Evolutionary conservation across 179 eudicot species (phyloP), one percentile per base, ranked within the genome.

Genomic region (Silene coronaria): DNA sequence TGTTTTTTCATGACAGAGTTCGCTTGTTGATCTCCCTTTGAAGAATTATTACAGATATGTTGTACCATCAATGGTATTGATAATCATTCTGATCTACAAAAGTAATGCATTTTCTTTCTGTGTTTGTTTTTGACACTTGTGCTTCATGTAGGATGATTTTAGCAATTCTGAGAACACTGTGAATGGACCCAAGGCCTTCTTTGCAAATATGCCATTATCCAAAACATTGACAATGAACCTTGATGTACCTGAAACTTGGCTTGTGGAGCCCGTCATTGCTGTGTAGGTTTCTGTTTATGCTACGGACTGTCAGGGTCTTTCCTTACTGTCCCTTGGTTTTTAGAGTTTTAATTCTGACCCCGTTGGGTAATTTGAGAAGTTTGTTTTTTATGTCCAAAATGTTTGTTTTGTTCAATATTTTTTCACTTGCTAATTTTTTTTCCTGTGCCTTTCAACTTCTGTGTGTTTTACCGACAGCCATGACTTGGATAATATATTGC

Each of bases 241-340:
- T 83, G 98, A 94, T 85, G 98, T 94, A 67, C 98, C 98, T 71
- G 98, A 92, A 81, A 91, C 97, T 65, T 94, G 98, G 98, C 97
- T 94, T 76, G 97, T 94, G 77, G 96, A 94, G 81, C 96, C 98
- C 76, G 88, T 94, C 68, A 80, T 92, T 84, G 98, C 98, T 38
- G 81, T 94, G 98, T 94, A 90, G 78, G 90, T 71, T 77, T 81
- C 75, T 61, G 23, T 61, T 59, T 73, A 36, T 55, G 17, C 67
- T 68, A 51, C 70, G 17, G 2, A 19, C 67, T 17, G 36, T 21
- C 19, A 45, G 46, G 22, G 53, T 78, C 24, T 17, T 70, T 48
- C 22, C 27, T 72, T 70, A 68, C 27, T 62, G 19, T 71, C 60
- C 32, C 19, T 46, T 53, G 22, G 16, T 32, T 65, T 70, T 72